Percentiles rank a stretch among this genome's conserved stretches.
Evolutionary conservation across 2,329 filamentous ascomycete species (phyloP).

Genomic region (Chaetomiaceae sp.): DNA sequence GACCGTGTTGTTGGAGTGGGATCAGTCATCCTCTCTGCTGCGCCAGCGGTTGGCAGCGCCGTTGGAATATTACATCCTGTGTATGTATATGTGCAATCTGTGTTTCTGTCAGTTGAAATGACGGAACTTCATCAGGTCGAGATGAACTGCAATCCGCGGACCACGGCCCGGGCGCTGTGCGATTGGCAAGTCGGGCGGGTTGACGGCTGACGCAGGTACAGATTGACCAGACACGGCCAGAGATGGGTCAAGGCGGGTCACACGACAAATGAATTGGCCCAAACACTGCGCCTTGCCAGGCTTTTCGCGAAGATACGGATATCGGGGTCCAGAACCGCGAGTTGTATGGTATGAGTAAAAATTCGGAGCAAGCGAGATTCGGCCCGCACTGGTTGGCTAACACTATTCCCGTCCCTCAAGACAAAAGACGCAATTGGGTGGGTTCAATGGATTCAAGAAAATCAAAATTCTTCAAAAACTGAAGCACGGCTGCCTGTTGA

Average conservation of each 20-base stretch:
- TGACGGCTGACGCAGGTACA: slow-evolving; percentile 21
- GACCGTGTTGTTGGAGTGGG: too few relatives aligned
- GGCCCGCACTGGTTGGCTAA: background rate
- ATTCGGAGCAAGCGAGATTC: background rate
- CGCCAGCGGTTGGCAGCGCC: background rate
- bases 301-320: background rate
- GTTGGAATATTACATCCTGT: too few relatives aligned
- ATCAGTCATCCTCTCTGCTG: background rate
- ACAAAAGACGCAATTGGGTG: too few relatives aligned
- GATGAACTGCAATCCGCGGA: slow-evolving; percentile 11
- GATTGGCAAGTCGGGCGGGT: background rate
- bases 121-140: background rate
- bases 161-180: slow-evolving; percentile 8
- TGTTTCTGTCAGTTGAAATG: background rate
- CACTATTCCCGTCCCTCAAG: too few relatives aligned
- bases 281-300: background rate
- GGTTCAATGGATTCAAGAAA: too few relatives aligned
- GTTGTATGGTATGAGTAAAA: background rate
- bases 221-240: slow-evolving; percentile 2
- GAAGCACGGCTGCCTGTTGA: too few relatives aligned
- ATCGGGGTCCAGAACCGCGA: background rate
- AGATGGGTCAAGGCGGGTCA: slow-evolving; percentile 2
- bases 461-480: too few relatives aligned
- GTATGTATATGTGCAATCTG: too few relatives aligned
- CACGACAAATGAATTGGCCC: slow-evolving; percentile 5